Evolutionary conservation across 306 rosid species (phyloP).

Genomic region (Myrica gale): DNA sequence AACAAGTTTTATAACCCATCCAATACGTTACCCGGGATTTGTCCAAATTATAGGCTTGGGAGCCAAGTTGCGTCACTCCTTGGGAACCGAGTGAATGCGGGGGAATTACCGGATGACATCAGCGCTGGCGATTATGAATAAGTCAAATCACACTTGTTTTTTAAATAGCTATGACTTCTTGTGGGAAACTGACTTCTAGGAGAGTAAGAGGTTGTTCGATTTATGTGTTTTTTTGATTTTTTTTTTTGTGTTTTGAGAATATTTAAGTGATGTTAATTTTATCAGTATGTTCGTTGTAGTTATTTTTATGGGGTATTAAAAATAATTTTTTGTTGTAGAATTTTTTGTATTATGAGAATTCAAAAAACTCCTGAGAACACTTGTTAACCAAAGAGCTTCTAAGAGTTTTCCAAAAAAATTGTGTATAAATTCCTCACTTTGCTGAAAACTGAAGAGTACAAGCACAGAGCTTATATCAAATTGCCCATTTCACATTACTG

Average conservation of each 20-base stretch:
- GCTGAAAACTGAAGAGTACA: not conserved
- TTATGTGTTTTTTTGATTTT: no score
- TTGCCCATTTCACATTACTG: no score
- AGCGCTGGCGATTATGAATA: constrained; percentile 16
- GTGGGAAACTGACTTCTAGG: constrained; percentile 8
- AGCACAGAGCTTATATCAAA: not conserved
- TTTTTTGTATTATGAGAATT: no score
- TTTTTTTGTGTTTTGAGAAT: no score
- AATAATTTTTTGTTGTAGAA: no score
- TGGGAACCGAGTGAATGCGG: not conserved
- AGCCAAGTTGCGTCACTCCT: not conserved
- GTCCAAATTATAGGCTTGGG: constrained; percentile 1
- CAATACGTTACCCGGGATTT: not conserved
- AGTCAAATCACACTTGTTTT: constrained; percentile 7
- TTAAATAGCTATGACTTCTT: not conserved
- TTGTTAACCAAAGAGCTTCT: no score
- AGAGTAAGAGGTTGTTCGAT: no score
- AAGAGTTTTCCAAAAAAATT: constrained; percentile 18
- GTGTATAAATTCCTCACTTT: not conserved
- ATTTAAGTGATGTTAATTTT: no score
- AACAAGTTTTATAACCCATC: not conserved
- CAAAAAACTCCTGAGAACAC: no score
- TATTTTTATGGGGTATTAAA: no score
- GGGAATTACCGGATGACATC: constrained; percentile 10
- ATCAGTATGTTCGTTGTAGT: no score